phyloP scores from a whole-genome alignment of 768 basidiomycete genomes.

The Chlorophyllum brunneum region DNA sequence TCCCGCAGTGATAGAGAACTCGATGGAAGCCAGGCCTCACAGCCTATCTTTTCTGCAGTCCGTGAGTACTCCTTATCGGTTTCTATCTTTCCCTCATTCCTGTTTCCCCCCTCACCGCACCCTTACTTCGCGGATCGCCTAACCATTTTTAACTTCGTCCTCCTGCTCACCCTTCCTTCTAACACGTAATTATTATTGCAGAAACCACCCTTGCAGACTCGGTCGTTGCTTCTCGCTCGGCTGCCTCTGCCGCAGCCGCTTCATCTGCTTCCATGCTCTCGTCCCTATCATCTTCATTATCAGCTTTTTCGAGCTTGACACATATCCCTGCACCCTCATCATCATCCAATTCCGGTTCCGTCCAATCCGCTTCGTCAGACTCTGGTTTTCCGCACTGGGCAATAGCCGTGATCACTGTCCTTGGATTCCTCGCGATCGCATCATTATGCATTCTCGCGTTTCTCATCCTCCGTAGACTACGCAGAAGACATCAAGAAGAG shows the following conservation, averaged over 20 bases:
- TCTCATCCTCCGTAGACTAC: constrained; percentile 67
- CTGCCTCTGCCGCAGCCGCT: constrained; percentile 34
- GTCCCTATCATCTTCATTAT: constrained; percentile 30
- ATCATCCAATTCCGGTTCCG: constrained; percentile 27
- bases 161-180: constrained; percentile 6
- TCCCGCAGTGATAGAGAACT: constrained; percentile 53
- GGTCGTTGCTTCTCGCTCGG: constrained; percentile 53
- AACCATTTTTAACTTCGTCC: constrained; percentile 9
- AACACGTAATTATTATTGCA: constrained; percentile 23
- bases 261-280: constrained; percentile 24
- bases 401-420: constrained; percentile 84
- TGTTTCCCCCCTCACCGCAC: background rate
- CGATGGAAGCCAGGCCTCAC: constrained; percentile 56
- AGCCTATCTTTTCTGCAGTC: constrained; percentile 74
- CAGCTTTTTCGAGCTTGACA: constrained; percentile 28
- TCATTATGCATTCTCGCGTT: constrained; percentile 66
- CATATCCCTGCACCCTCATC: constrained; percentile 15
- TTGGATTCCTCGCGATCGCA: constrained; percentile 80
- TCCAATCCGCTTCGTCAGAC: constrained; percentile 38
- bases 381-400: constrained; percentile 81
- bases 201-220: constrained; percentile 78
- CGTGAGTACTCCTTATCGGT: constrained; percentile 50
- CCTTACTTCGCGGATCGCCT: constrained; percentile 11
- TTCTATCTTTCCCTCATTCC: background rate
- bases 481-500: constrained; percentile 41